Base-by-base conservation (phyloP, 148 eudicot species). In the Euryodendron excelsum region DNA sequence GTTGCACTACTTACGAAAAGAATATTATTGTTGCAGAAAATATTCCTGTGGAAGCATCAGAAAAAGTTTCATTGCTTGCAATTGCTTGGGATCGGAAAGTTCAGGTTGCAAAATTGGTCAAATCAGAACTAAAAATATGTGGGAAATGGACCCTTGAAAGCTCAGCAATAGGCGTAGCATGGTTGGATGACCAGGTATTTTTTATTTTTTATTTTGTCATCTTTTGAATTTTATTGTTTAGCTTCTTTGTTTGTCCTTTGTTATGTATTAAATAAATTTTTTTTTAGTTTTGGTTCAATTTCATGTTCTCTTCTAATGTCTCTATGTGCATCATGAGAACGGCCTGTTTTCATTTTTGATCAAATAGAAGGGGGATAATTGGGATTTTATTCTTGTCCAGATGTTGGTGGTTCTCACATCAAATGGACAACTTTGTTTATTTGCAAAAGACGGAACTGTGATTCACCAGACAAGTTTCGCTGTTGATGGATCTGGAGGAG, bases 11-110 rank as follows among this genome's bases (percentile, higher is more conserved):
- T n/a, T n/a, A n/a, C n/a, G n/a, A n/a, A n/a, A n/a, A n/a, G n/a
- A n/a, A n/a, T n/a, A n/a, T n/a, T n/a, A n/a, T 78, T 74, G 30
- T 75, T 83, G 77, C 90, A 94, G 98, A 87, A 77, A 84, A 72
- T 73, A 58, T 69, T 64, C 86, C 75, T 64, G 62, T 50, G 53
- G 92, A 89, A 87, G 84, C 86, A 78, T 78, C 89, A 67, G 98
- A 92, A 78, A 92, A 87, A 78, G 84, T 86, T 62, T 86, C 97
- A 78, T 83, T 90, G 82, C 97, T 95, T 81, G 98, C 98, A 37
- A 90, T 95, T 87, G 97, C 96, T 75, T 93, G 98, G 98, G 98
- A 92, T 82, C 89, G 87, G 76, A 90, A 85, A 82, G 90, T 95
- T 86, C 98, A 91, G 84, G 90, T 95, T 81, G 94, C 96, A 27